A percentile compares a stretch with the other conserved stretches of the same genome.
These are phyloP conservation scores for Petasospora fabianii DNA, from an alignment of 1,139 yeast genomes.

Conservation along the genomic window DNA sequence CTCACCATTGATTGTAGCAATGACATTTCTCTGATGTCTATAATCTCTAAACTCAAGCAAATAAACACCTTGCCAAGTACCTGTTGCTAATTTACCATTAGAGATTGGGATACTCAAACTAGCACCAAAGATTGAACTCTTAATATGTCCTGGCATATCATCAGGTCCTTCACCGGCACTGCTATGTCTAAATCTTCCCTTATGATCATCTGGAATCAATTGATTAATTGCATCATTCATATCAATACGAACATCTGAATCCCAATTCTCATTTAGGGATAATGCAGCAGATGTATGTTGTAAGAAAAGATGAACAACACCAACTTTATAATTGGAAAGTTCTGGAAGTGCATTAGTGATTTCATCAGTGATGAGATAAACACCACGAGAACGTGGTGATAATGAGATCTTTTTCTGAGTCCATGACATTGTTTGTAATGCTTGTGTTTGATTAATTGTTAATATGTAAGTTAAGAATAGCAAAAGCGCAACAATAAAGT, in stretches of 20 bases:
- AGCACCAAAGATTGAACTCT: slow-evolving; percentile 62
- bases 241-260: slow-evolving; percentile 70
- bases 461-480: too few species aligned
- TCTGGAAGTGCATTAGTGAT: slow-evolving; percentile 54
- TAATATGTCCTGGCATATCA: slow-evolving; percentile 81
- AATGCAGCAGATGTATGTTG: slow-evolving; percentile 80
- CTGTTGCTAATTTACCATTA: slow-evolving; percentile 64
- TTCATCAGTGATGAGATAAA: slow-evolving; percentile 69
- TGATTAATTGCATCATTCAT: slow-evolving; percentile 60
- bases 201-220: slow-evolving; percentile 62
- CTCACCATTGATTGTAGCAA: slow-evolving; percentile 70
- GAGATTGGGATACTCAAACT: slow-evolving; percentile 63
- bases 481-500: too few species aligned
- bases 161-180: slow-evolving; percentile 67
- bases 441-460: too few species aligned
- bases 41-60: slow-evolving; percentile 67
- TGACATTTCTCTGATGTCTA: slow-evolving; percentile 58
- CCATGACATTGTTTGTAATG: slow-evolving; percentile 35
- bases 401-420: slow-evolving; percentile 55
- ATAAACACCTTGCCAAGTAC: slow-evolving; percentile 86
- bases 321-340: slow-evolving; percentile 55
- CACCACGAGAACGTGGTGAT: slow-evolving; percentile 59
- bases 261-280: slow-evolving; percentile 76
- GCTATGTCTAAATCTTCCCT: slow-evolving; percentile 49
- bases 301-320: slow-evolving; percentile 61